Conservation (phyloP, 371 early-diverging fungal genomes). For the Synchytrium microbalum region DNA sequence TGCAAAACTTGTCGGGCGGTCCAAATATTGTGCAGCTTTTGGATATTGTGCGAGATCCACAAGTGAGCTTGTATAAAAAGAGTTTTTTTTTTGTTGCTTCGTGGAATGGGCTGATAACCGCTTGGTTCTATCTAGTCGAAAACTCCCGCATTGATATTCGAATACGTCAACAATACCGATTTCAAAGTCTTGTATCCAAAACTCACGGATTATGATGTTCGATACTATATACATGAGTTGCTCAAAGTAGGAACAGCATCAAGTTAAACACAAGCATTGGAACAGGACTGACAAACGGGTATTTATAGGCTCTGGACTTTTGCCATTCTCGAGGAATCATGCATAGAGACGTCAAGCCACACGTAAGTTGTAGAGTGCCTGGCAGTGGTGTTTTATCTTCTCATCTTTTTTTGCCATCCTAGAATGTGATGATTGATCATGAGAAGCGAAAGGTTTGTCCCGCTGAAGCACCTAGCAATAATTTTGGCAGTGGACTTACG, state of each 20-base stretch:
- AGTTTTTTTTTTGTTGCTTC: not conserved
- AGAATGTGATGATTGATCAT: slow-evolving; percentile 99
- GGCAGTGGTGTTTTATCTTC: not conserved
- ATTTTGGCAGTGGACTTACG: too few relatives aligned
- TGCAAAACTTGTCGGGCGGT: slow-evolving; percentile 93
- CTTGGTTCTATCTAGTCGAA: slow-evolving; percentile 56
- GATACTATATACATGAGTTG: slow-evolving; percentile 94
- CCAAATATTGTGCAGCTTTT: slow-evolving; percentile 86
- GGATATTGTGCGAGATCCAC: slow-evolving; percentile 95
- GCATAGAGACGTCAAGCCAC: slow-evolving; percentile 99
- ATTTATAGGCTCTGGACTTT: slow-evolving; percentile 81
- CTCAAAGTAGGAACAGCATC: slow-evolving; percentile 58
- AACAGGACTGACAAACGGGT: not conserved
- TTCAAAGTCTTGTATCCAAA: slow-evolving; percentile 68
- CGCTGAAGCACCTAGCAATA: too few relatives aligned
- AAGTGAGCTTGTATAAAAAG: slow-evolving; percentile 40
- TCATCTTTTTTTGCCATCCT: not conserved
- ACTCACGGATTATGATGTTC: slow-evolving; percentile 88
- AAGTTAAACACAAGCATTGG: too few relatives aligned
- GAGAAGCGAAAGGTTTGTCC: slow-evolving; percentile 65
- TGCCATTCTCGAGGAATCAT: slow-evolving; percentile 99
- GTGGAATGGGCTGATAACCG: slow-evolving; percentile 2
- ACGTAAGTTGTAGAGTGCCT: slow-evolving; percentile 16
- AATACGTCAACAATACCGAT: slow-evolving; percentile 78
- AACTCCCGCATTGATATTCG: slow-evolving; percentile 95